Evolutionary conservation across 2,329 filamentous ascomycete species (phyloP), one percentile per base, ranked within the genome.

Genomic region (Fusarium pilosicola): DNA sequence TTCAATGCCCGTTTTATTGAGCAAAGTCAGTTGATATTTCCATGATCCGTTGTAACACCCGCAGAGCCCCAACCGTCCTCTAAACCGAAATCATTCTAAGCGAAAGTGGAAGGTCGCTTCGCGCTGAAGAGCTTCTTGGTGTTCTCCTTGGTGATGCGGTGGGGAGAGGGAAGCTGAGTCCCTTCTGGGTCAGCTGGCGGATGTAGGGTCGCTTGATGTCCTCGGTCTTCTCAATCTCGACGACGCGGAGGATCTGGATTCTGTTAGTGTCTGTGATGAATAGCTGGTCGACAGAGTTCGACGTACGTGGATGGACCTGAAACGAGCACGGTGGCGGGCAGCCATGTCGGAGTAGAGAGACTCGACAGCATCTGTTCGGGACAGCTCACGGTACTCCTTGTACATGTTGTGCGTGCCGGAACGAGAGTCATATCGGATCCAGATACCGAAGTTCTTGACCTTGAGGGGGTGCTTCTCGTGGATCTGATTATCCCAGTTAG

Each of bases 381-480:
- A 96, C 91, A 98, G 94, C 91, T 98, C 96, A 85, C 96, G 94
- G 93, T 98, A 98, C 93, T 99, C 96, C 93, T 98, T 98, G 94
- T 99, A 99, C 96, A 99, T 99, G 93, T 99, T 99, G 95, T 99
- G 96, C 83, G 96, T 99, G 82, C 96, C 96, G 82, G 96, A 98
- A 87, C 96, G 96, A 75, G 97, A 99, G 89, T 99, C 96, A 90
- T 99, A 99, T 85, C 97, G 95, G 89, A 99, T 93, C 97, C 97
- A 99, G 92, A 99, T 92, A 86, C 96, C 96, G 86, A 99, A 98
- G 94, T 98, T 99, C 95, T 99, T 99, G 91, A 99, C 95, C 91
- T 97, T 98, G 84, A 95, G 90, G 83, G 96, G 96, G 87, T 94
- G 95, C 93, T 98, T 98, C 95, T 99, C 96, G 88, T 91, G 88